Percentiles rank a stretch among this genome's conserved stretches.
These are phyloP conservation scores for Erodium maritimum DNA, from an alignment of 345 rosid species.

Conservation along the genomic window DNA sequence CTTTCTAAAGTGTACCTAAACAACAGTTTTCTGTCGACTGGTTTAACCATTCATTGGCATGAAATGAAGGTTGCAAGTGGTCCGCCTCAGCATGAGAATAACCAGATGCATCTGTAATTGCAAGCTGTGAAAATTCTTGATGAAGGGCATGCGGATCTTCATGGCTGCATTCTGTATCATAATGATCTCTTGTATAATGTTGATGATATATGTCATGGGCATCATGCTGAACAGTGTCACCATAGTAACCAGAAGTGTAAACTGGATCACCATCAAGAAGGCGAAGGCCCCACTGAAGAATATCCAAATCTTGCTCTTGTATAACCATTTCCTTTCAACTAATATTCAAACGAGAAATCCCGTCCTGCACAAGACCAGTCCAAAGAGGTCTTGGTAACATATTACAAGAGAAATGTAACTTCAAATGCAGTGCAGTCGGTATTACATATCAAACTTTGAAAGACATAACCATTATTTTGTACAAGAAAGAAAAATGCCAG, in stretches of 20 bases:
- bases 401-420: neutral
- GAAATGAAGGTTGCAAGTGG: constrained; percentile 19
- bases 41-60: constrained; percentile 37
- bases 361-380: neutral
- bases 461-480: neutral
- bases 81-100: constrained; percentile 25
- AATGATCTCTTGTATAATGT: constrained; percentile 34
- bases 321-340: constrained; percentile 17
- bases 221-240: constrained; percentile 29
- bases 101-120: constrained; percentile 36
- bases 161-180: constrained; percentile 63
- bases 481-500: neutral
- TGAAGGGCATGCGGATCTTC: constrained; percentile 53
- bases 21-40: constrained; percentile 24
- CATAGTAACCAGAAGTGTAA: constrained; percentile 40
- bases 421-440: neutral
- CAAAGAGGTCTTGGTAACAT: neutral
- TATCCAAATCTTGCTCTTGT: constrained; percentile 39
- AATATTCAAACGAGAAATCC: neutral
- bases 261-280: constrained; percentile 45
- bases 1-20: constrained; percentile 36
- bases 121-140: constrained; percentile 75
- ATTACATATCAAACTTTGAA: neutral
- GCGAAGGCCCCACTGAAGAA: constrained; percentile 42
- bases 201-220: constrained; percentile 18